Evolutionary conservation across 2,329 filamentous ascomycete species (phyloP), one percentile per base, ranked within the genome.

Genomic region (Penicillium sp.): DNA sequence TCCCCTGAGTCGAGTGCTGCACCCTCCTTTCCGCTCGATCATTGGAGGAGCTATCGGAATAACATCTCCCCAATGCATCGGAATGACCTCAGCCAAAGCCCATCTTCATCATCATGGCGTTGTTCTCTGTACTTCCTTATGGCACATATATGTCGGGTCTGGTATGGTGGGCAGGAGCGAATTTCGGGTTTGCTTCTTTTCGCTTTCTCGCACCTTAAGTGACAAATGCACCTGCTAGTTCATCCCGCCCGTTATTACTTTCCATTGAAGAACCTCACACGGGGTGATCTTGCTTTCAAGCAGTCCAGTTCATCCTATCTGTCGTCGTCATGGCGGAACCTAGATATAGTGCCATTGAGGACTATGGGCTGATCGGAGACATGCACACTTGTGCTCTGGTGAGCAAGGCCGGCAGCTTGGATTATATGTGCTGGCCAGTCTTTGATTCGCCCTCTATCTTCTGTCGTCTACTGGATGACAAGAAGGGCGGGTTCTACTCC

Each of bases 401-500:
- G 20, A 87, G 85, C 58, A 87, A 88, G 65, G 84, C 87, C 63
- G 87, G 87, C 22, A 87, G 86, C 57, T 71, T 91, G 51, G 88
- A 90, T 65, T 89, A 85, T 61, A 88, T 90, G 86, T 90, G 87
- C 69, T 91, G 87, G 88, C 88, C 87, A 3, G 83, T 89, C 59
- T 91, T 91, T 65, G 88, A 91, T 69, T 90, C 87, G 5, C 87
- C 88, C 0, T 86, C 85, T 0, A 73, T 91, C 44, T 91, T 91
- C 67, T 89, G 86, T 64, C 82, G 87, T 36, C 77, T 91, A 14
- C 72, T 91, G 2, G 88, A 91, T 70, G 86, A 88, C 64, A 75
- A 87, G 60, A 89, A 87, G 65, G 88, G 88, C 22, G 88, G 88
- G 0, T 82, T 86, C 67, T 90, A 89, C 69, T 84, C 79, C 57